These are phyloP conservation scores for Theobroma cacao DNA, from an alignment of 345 rosid species.

Conservation along the genomic window DNA sequence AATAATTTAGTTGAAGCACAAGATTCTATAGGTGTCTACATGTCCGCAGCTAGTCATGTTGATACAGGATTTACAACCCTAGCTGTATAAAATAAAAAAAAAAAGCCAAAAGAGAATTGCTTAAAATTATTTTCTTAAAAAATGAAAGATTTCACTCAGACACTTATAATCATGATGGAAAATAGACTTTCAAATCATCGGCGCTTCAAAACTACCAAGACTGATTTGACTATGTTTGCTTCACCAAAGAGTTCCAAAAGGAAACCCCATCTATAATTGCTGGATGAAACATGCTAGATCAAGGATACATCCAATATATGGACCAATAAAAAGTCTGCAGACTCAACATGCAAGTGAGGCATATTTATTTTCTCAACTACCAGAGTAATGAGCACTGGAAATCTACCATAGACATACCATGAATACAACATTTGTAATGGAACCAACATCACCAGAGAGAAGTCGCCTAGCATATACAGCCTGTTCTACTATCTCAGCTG, in stretches of 20 bases:
- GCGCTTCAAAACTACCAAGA: background rate
- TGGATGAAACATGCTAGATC: background rate
- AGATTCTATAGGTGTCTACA: background rate
- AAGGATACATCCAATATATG: background rate
- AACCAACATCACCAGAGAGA: conserved; percentile 59
- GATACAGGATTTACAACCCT: background rate
- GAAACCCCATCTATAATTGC: background rate
- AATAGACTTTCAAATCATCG: background rate
- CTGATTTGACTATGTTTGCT: background rate
- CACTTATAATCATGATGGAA: background rate
- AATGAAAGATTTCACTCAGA: background rate
- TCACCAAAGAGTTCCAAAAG: background rate
- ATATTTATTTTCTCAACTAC: background rate
- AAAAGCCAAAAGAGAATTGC: background rate
- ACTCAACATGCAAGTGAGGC: background rate
- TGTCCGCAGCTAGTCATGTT: background rate
- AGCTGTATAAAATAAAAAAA: background rate
- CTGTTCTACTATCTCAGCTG: conserved; percentile 91
- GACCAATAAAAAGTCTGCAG: background rate
- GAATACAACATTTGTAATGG: conserved; percentile 83
- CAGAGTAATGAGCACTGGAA: background rate
- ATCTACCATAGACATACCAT: conserved; percentile 52
- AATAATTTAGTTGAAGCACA: background rate
- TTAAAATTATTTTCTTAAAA: background rate
- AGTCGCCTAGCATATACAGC: conserved; percentile 72